Evolutionary conservation across 2,329 filamentous ascomycete genomes (phyloP), one percentile per base, ranked within the genome.

Genomic region (Dactylonectria estremocensis): DNA sequence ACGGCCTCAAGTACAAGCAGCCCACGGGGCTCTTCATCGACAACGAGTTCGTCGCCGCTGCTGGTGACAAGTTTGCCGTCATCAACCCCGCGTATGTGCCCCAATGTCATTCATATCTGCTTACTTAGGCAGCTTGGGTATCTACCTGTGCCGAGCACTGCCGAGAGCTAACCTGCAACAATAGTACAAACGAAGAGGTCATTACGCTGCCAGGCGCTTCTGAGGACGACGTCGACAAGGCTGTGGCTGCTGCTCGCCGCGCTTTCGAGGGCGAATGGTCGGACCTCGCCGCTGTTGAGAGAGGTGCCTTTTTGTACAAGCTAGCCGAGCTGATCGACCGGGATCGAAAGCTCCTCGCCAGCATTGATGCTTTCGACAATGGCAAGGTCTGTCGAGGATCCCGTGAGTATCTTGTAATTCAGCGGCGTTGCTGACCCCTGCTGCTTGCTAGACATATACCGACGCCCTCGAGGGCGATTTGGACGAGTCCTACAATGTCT

Each of bases 1-100:
- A 74, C 22, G 73, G 72, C 14, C 63, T 73, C 22, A 72, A 67
- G 22, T 77, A 74, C 71, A 73, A 91, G 84, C 70, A 74, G 52
- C 70, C 71, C 3, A 71, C 66, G 16, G 66, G 70, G 20, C 61
- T 74, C 7, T 74, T 74, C 61, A 73, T 74, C 52, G 68, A 70
- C 46, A 71, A 72, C 49, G 56, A 72, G 58, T 72, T 73, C 22
- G 62, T 73, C 20, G 37, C 66, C 9, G 61, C 57, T 2, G 55
- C 58, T 1, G 65, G 65, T 2, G 61, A 66, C 3, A 60, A 63
- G 8, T 66, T 66, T 14, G 33, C 43, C 5, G 65, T 66, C 8
- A 53, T 49, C 45, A 68, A 70, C 65, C 66, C 68, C 13, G 40
- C 61, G 57, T 56, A 37, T 13, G 66, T 68, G 7, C 24, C 24